Evolutionary conservation across 2,329 filamentous ascomycete genomes (phyloP), one percentile per base, ranked within the genome.

Genomic region (Ophiostoma sp.): DNA sequence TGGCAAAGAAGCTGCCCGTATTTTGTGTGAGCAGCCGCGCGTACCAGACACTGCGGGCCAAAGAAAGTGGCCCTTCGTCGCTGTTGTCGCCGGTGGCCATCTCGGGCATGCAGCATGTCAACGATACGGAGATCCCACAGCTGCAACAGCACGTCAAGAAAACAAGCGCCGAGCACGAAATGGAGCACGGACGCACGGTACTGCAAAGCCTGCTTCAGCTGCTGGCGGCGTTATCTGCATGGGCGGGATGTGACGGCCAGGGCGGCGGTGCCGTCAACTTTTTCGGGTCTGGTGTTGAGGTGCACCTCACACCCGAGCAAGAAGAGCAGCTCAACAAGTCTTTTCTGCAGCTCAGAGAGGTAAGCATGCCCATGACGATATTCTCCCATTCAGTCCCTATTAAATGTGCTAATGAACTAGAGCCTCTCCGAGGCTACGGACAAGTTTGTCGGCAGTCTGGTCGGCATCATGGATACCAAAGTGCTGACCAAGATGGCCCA

Each of bases 11-110:
- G n/a, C 52, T 57, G 52, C 52, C 52, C 8, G 52, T 57, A n/a
- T 57, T 57, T 57, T 57, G 52, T 27, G 52, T 57, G 13, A 57
- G 52, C 23, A 57, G 52, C n/a, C 52, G 52, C 27, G 52, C 52
- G 11, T 57, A 57, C n/a, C n/a, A 57, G 11, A 4, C 8, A 27
- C n/a, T 57, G 23, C 52, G 23, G 44, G 44, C 17, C 52, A 57
- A 7, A 6, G 23, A 15, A 1, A 57, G 17, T 27, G 52, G 13
- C 10, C 23, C n/a, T 13, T 57, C 10, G n/a, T 57, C 52, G 2
- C 6, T 17, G 7, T 48, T 17, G 17, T 44, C 41, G 15, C 15
- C 13, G 4, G 17, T 17, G 17, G 7, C 20, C 48, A 5, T 57
- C 52, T 57, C 52, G n/a, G n/a, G 52, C 23, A 27, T 57, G n/a